Conservation (phyloP, 306 rosid species). For the Dryas alaskensis region DNA sequence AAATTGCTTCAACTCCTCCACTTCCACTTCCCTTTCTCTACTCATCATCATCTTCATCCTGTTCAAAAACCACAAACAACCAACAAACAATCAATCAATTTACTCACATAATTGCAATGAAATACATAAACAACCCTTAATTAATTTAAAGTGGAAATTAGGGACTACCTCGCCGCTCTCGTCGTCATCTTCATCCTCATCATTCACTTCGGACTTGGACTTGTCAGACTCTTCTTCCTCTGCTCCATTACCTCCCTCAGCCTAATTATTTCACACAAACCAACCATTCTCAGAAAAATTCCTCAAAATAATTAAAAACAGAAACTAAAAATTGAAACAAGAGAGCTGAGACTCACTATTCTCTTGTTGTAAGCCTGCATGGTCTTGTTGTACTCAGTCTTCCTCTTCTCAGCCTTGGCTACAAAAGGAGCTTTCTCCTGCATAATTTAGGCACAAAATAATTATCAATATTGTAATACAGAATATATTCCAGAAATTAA, state of each 20-base stretch:
- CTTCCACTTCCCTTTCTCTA: background rate
- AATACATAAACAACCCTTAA: background rate
- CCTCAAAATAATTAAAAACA: background rate
- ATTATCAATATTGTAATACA: background rate
- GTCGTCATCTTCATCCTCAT: slow-evolving; percentile 76
- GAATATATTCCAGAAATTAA: background rate
- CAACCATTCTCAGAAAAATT: background rate
- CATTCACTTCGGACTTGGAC: slow-evolving; percentile 82
- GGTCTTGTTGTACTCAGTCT: slow-evolving; percentile 53
- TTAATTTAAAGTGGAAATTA: background rate
- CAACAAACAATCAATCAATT: background rate
- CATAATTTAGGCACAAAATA: background rate
- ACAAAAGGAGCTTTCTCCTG: slow-evolving; percentile 79
- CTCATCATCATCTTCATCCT: slow-evolving; percentile 64
- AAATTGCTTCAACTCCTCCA: slow-evolving; percentile 12
- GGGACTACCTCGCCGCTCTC: slow-evolving; percentile 43
- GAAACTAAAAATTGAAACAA: no score
- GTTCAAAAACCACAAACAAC: background rate
- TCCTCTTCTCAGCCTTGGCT: slow-evolving; percentile 73
- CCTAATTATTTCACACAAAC: slow-evolving; percentile 34
- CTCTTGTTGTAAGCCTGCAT: slow-evolving; percentile 60
- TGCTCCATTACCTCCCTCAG: slow-evolving; percentile 49
- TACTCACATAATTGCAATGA: no score
- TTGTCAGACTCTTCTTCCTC: slow-evolving; percentile 87
- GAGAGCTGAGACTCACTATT: slow-evolving; percentile 29